Percentiles rank a stretch among this genome's conserved stretches.
These are phyloP conservation scores for Pneumocystis oryctolagi DNA, from an alignment of 1,139 yeast species.

Conservation along the genomic window DNA sequence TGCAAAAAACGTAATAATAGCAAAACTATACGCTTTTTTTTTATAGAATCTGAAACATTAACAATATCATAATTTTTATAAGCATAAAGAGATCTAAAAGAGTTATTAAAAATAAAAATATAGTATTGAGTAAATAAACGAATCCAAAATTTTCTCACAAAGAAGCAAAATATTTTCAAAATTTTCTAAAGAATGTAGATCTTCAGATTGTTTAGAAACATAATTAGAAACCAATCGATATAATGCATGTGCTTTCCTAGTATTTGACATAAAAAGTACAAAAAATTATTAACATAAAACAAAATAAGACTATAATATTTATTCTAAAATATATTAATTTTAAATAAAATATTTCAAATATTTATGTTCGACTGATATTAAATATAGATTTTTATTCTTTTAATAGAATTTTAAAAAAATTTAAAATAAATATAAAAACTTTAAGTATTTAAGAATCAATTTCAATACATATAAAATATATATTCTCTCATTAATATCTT, in stretches of 20 bases:
- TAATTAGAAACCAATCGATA: background rate
- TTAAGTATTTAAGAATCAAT: too few species aligned
- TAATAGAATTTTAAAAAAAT: too few species aligned
- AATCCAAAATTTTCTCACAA: background rate
- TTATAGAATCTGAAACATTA: background rate
- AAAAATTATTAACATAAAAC: background rate
- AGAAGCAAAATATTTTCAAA: background rate
- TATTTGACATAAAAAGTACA: background rate
- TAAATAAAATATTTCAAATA: too few species aligned
- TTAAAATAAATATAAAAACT: too few species aligned
- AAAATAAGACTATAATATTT: too few species aligned
- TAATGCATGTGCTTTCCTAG: background rate
- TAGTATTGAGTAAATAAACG: background rate
- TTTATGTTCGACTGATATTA: too few species aligned
- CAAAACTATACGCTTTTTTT: background rate
- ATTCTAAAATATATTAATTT: too few species aligned
- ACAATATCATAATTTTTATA: background rate
- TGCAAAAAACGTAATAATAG: background rate
- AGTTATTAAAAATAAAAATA: background rate
- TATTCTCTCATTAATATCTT: too few species aligned
- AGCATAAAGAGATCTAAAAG: background rate
- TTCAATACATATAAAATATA: too few species aligned
- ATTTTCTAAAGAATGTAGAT: background rate
- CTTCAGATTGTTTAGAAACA: background rate
- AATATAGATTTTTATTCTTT: too few species aligned